Evolutionary conservation across 1,284 basidiomycete genomes (phyloP), one percentile per base, ranked within the genome.

Genomic region (Tilletia indica): DNA sequence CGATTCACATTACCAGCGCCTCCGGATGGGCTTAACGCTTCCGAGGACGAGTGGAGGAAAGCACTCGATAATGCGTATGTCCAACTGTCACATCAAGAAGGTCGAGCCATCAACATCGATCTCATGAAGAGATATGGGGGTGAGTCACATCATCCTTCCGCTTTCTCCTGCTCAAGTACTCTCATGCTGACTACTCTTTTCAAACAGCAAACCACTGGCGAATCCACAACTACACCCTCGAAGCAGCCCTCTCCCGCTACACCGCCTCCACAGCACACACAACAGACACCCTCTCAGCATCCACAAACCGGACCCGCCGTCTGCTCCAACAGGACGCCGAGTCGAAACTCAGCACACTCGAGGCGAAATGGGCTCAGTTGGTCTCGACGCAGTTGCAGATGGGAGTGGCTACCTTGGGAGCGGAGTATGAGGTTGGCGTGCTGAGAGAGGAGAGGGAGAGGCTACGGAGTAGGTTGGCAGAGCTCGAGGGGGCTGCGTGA

Each of bases 311-410:
- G 2, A 63, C 58, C 4, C 58, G 58, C 25, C 21, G 21, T 11
- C 9, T 63, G 25, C 58, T 63, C 25, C 58, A 63, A 31, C 58
- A 63, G 8, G 58, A 63, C 36, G 58, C 58, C 21, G 58, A 63
- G 25, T 14, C 25, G 21, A 63, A 63, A 31, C 16, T 63, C 58
- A 19, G 8, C 16, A 36, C 16, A 4, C 36, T 63, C 25, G 58
- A 63, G 36, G 58, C 58, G 25, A 31, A 36, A 2, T 63, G 58
- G 58, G 16, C 58, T 5, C 21, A 25, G 25, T 8, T 63, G 8
- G 58, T 63, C n/a, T 63, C 58, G 19, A 63, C 58, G 14, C 58
- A 63, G 58, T 31, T 63, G 25, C 58, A 63, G 58, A 25, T 63
- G 25, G 58, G 25, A 6, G 58, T 63, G 6, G 58, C 58, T 31